Conservation (phyloP, 352 stramenopile species). For the Globisporangium solare region DNA sequence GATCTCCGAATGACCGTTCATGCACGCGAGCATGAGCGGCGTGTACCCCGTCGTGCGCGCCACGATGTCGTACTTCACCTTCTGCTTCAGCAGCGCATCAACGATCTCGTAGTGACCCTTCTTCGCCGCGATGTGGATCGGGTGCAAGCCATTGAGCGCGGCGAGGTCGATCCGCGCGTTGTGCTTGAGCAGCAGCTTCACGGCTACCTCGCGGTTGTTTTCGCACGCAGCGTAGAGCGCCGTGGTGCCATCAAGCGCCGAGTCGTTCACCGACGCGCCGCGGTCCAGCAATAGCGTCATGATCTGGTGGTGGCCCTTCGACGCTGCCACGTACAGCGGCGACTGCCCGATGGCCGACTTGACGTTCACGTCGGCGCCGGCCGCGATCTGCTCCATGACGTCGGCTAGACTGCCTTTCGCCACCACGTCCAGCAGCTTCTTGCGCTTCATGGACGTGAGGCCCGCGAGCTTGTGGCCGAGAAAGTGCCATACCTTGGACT, state of each 20-base stretch:
- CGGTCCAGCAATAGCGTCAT: constrained; percentile 63
- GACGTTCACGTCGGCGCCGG: constrained; percentile 47
- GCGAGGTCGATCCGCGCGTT: constrained; percentile 39
- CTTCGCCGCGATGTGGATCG: constrained; percentile 64
- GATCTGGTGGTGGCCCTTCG: constrained; percentile 53
- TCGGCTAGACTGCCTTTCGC: constrained; percentile 43
- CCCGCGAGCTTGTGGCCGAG: constrained; percentile 69
- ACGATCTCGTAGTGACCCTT: constrained; percentile 43
- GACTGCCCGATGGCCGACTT: constrained; percentile 52
- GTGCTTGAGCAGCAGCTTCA: constrained; percentile 57
- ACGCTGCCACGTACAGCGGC: constrained; percentile 50
- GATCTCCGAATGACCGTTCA: constrained; percentile 47
- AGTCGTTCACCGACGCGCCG: constrained; percentile 52
- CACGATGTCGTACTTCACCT: constrained; percentile 48
- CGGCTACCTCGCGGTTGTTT: constrained; percentile 47
- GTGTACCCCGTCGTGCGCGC: constrained; percentile 39
- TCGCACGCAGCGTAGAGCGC: constrained; percentile 59
- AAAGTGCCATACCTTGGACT: constrained; percentile 65
- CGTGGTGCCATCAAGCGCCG: constrained; percentile 46
- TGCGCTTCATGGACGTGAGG: constrained; percentile 68
- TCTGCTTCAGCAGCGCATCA: constrained; percentile 32
- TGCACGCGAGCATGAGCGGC: constrained; percentile 67
- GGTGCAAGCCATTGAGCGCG: constrained; percentile 41
- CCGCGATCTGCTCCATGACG: constrained; percentile 56
- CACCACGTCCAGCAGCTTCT: constrained; percentile 63